A percentile compares a stretch with the other conserved stretches of the same genome.
These are phyloP conservation scores for Trichophyton rubrum DNA, from an alignment of 2,329 filamentous ascomycete genomes.

Conservation along the genomic window DNA sequence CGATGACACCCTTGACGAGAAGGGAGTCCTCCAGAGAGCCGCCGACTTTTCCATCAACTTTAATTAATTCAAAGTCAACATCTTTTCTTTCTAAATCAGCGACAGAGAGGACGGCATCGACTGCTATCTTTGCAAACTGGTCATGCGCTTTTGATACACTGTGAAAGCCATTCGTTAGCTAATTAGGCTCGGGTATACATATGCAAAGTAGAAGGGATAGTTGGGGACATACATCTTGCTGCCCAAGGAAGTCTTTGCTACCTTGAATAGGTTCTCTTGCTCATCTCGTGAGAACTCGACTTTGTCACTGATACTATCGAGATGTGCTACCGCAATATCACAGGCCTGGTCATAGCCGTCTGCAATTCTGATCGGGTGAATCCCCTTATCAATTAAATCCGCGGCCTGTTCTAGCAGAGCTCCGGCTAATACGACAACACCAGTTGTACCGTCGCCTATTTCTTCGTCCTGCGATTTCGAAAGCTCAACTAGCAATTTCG, in stretches of 20 bases:
- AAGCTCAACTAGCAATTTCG: slow-evolving; percentile 89
- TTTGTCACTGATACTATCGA: slow-evolving; percentile 84
- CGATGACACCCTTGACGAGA: slow-evolving; percentile 92
- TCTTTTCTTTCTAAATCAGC: slow-evolving; percentile 93
- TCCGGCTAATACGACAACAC: slow-evolving; percentile 90
- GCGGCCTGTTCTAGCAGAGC: slow-evolving; percentile 92
- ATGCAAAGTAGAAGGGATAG: not conserved
- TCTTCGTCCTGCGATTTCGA: slow-evolving; percentile 98
- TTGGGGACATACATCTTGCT: slow-evolving; percentile 64
- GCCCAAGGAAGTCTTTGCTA: slow-evolving; percentile 87
- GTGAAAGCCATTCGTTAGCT: slow-evolving; percentile 4
- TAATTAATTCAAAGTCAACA: slow-evolving; percentile 97
- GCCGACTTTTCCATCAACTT: slow-evolving; percentile 96
- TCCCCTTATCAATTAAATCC: slow-evolving; percentile 98
- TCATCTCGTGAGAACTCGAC: slow-evolving; percentile 73
- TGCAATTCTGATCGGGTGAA: slow-evolving; percentile 95
- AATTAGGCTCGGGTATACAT: not conserved
- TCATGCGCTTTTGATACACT: slow-evolving; percentile 93
- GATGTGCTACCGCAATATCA: slow-evolving; percentile 83
- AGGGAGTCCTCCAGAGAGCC: slow-evolving; percentile 85
- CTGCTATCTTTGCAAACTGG: slow-evolving; percentile 93
- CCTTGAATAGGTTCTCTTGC: slow-evolving; percentile 78
- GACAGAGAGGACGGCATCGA: slow-evolving; percentile 92
- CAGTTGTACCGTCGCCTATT: slow-evolving; percentile 95
- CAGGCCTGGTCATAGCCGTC: slow-evolving; percentile 97